These are phyloP conservation scores for Solanum bulbocastanum DNA, from an alignment of 257 asterid species.

Conservation along the genomic window DNA sequence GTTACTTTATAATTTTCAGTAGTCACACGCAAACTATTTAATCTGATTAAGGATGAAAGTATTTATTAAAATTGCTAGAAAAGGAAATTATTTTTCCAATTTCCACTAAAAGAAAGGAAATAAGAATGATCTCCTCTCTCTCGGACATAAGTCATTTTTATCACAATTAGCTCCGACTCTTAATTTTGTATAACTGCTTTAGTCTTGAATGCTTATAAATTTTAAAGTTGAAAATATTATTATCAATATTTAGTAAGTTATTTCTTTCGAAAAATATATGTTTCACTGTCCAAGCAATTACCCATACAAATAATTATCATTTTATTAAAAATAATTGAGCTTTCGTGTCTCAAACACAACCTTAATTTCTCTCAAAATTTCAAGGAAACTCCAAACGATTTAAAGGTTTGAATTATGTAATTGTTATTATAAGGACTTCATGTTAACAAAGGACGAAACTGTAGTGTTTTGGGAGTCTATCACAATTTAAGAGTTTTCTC, in stretches of 20 bases:
- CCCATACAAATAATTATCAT: neutral
- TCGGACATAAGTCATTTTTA: neutral
- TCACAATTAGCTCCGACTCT: neutral
- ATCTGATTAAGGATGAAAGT: neutral
- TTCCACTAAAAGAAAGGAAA: neutral
- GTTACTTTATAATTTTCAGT: neutral
- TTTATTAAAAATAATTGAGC: neutral
- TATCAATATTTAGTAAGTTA: neutral
- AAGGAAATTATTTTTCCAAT: neutral
- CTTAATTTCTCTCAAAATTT: neutral
- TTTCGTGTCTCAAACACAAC: too few relatives aligned
- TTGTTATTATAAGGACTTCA: neutral
- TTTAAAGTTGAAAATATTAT: neutral
- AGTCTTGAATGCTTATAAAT: neutral
- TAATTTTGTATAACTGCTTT: neutral
- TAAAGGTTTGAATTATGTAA: neutral
- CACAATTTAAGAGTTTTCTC: neutral
- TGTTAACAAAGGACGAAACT: neutral
- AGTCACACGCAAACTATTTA: neutral
- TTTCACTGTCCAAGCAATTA: neutral
- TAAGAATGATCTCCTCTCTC: neutral
- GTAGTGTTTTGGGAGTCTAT: neutral
- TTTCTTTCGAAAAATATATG: neutral
- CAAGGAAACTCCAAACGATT: neutral
- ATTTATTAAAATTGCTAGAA: neutral